Conservation (phyloP, 140 eudicot genomes). For the Bidens hawaiensis region DNA sequence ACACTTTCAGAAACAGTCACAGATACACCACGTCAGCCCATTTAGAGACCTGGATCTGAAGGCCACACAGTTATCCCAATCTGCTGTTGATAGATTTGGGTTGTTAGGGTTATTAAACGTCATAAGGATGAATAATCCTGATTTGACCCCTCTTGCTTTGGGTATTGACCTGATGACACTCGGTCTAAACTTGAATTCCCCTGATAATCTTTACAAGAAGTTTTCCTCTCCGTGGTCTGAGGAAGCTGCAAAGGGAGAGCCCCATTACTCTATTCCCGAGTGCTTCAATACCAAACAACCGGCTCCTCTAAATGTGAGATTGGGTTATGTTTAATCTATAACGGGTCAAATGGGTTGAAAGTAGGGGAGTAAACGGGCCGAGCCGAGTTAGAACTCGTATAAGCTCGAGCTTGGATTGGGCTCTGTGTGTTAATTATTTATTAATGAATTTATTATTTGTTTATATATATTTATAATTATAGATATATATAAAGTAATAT, state of each 20-base stretch:
- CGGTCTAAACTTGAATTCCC: conserved; percentile 75
- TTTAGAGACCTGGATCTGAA: conserved; percentile 62
- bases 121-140: conserved; percentile 77
- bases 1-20: conserved; percentile 73
- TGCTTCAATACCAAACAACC: conserved; percentile 77
- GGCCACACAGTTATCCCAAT: conserved; percentile 53
- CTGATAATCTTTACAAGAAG: conserved; percentile 71
- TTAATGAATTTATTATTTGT: no score
- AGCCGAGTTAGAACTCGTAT: no score
- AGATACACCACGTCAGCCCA: conserved; percentile 56
- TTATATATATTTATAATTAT: no score
- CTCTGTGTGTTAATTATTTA: no score
- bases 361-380: no score
- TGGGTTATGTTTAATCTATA: background rate
- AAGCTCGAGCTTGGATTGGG: no score
- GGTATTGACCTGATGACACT: conserved; percentile 81
- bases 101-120: conserved; percentile 70
- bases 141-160: conserved; percentile 71
- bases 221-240: conserved; percentile 98
- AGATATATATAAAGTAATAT: no score
- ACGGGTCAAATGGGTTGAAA: background rate
- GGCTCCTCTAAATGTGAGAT: conserved; percentile 55
- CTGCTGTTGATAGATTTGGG: conserved; percentile 58
- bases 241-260: conserved; percentile 83
- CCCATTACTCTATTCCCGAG: conserved; percentile 64